Evolutionary conservation across 495 filamentous ascomycete genomes (phyloP), one percentile per base, ranked within the genome.

Genomic region (Thermothielavioides terrestris): DNA sequence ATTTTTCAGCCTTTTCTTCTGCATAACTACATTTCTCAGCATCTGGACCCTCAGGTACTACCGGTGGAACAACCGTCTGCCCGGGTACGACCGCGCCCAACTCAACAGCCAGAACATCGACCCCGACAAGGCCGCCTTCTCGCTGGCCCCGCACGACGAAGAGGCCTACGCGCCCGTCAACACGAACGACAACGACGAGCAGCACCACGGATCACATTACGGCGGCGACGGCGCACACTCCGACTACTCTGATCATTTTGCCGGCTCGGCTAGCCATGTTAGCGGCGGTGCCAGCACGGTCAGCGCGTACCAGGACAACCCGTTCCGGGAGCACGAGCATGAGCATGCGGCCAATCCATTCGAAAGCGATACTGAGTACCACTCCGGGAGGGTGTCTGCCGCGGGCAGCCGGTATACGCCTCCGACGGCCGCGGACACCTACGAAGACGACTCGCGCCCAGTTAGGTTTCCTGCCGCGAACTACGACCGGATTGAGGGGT

Each of bases 1-100:
- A n/a, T n/a, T n/a, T n/a, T n/a, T n/a, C 54, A 95, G 88, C 66
- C 63, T 95, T 27, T 75, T 86, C 55, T 95, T 89, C 70, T 64
- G 76, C 50, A 61, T 77, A 10, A 90, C 90, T 4, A 78, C 79
- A 41, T 79, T 74, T 46, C 75, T 95, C 43, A 90, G 88, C 50
- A 71, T 87, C 59, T 86, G 88, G 68, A 84, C 82, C 42, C 74
- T 88, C 46, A 76, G 82, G 58, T 84, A 89, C 69, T 94, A 84
- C 74, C 79, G 84, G 52, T 78, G 78, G 47, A 82, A 88, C 54
- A 86, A 87, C 51, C 77, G 77, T 35, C 77, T 90, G 6, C 87
- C 86, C n/a, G 81, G 82, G 25, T 78, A 80, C 46, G 77, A 80
- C 22, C 58, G 38, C 34, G 70, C 72, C 42, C 74, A 46, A 30